Conservation (phyloP, 257 asterid species). For the Solanum tacnaense region DNA sequence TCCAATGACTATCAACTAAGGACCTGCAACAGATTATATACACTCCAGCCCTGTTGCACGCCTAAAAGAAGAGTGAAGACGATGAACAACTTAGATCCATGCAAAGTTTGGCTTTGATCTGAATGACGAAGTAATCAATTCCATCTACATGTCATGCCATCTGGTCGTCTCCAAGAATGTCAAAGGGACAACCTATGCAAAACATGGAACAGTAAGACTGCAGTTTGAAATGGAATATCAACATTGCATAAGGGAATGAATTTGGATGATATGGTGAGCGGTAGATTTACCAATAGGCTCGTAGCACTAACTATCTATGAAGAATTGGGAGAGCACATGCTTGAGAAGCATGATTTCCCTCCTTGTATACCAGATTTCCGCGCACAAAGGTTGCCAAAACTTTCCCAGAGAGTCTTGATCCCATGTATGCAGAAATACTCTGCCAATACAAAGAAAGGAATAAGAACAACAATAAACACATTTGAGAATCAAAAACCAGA, state of each 20-base stretch:
- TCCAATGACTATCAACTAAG: not conserved
- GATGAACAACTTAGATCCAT: not conserved
- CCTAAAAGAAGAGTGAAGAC: not conserved
- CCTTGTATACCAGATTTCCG: constrained; percentile 68
- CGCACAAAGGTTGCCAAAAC: constrained; percentile 63
- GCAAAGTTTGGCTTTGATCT: not conserved
- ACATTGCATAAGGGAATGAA: not conserved
- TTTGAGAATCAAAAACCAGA: not conserved
- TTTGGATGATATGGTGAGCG: not conserved
- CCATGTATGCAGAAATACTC: constrained; percentile 83
- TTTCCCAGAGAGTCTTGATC: constrained; percentile 69
- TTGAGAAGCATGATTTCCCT: constrained; percentile 55
- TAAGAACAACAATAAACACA: not conserved
- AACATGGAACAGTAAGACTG: not conserved
- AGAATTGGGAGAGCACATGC: constrained; percentile 75
- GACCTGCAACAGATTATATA: not conserved
- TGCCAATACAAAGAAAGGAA: constrained; percentile 17
- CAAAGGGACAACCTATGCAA: not conserved
- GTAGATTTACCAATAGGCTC: not conserved
- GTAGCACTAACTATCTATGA: constrained; percentile 12
- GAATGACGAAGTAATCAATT: not conserved
- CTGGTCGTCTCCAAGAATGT: not conserved
- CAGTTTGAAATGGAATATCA: not conserved
- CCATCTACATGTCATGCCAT: not conserved
- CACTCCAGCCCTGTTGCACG: not conserved